A percentile compares a stretch with the other conserved stretches of the same genome.
Evolutionary conservation across 305 asterid genomes (phyloP).

Genomic region (Fraxinus paxiana): DNA sequence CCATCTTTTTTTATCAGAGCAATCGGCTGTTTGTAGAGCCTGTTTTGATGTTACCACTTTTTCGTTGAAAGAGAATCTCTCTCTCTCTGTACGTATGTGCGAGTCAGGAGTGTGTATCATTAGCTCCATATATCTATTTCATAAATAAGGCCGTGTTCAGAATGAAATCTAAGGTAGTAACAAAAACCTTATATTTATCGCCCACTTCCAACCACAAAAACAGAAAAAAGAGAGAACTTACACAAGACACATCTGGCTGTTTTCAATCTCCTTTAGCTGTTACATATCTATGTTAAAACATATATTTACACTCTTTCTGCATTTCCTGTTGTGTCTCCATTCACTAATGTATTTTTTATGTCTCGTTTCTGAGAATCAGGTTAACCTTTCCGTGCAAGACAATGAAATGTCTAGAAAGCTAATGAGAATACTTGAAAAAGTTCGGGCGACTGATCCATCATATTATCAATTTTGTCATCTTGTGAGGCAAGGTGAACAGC

Average conservation of each 20-base stretch:
- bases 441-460: constrained; percentile 66
- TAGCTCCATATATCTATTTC: background rate
- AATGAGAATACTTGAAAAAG: constrained; percentile 47
- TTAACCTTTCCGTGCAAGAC: constrained; percentile 52
- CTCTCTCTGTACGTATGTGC: background rate
- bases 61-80: background rate
- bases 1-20: background rate
- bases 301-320: background rate
- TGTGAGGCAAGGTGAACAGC: constrained; percentile 97
- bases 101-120: background rate
- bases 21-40: background rate
- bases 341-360: constrained; percentile 11
- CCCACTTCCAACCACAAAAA: background rate
- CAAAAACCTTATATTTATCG: background rate
- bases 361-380: constrained; percentile 45
- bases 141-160: background rate
- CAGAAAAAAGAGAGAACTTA: background rate
- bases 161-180: background rate
- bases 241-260: background rate
- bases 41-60: background rate
- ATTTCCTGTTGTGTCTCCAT: background rate
- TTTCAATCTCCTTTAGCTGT: background rate
- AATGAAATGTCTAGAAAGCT: constrained; percentile 71
- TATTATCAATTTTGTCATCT: constrained; percentile 73
- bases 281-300: background rate